Evolutionary conservation across 2,329 filamentous ascomycete species (phyloP).

Genomic region (Fusarium oligoseptatum): DNA sequence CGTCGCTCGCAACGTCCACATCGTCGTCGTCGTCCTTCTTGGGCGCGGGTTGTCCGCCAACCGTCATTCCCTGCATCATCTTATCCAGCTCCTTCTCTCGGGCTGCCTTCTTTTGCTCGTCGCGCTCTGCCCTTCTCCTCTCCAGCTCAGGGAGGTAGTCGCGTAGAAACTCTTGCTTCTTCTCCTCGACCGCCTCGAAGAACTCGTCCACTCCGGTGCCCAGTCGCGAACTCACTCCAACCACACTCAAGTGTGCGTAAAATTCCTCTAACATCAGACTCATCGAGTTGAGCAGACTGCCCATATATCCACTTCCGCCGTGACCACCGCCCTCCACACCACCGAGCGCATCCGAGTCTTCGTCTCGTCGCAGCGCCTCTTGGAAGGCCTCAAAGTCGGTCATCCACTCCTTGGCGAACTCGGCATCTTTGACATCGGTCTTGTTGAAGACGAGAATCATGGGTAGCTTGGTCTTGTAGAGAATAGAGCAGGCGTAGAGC

Average conservation of each 20-base stretch:
- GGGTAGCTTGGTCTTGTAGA: slow-evolving; percentile 98
- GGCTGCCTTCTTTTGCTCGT: slow-evolving; percentile 77
- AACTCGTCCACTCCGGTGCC: slow-evolving; percentile 94
- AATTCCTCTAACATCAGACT: slow-evolving; percentile 97
- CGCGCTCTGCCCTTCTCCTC: slow-evolving; percentile 79
- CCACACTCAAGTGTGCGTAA: slow-evolving; percentile 92
- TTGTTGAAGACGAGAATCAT: slow-evolving; percentile 99
- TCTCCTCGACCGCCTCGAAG: slow-evolving; percentile 88
- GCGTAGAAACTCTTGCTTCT: slow-evolving; percentile 86
- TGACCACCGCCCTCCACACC: slow-evolving; percentile 76
- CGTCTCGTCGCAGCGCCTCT: slow-evolving; percentile 82
- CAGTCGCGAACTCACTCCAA: slow-evolving; percentile 93
- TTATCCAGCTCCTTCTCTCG: slow-evolving; percentile 88
- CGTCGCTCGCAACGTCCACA: slow-evolving; percentile 69
- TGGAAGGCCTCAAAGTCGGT: slow-evolving; percentile 98
- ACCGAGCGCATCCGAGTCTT: slow-evolving; percentile 81
- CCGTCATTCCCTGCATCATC: slow-evolving; percentile 93
- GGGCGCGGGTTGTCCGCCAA: slow-evolving; percentile 53
- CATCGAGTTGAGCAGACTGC: slow-evolving; percentile 96
- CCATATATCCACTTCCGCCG: slow-evolving; percentile 94
- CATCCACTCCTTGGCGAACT: slow-evolving; percentile 99
- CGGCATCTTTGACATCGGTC: slow-evolving; percentile 92
- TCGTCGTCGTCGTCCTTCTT: slow-evolving; percentile 60
- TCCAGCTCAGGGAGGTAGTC: slow-evolving; percentile 96
- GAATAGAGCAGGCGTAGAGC: slow-evolving; percentile 97